Conservation (phyloP, 306 rosid species). For the Malus sylvestris region DNA sequence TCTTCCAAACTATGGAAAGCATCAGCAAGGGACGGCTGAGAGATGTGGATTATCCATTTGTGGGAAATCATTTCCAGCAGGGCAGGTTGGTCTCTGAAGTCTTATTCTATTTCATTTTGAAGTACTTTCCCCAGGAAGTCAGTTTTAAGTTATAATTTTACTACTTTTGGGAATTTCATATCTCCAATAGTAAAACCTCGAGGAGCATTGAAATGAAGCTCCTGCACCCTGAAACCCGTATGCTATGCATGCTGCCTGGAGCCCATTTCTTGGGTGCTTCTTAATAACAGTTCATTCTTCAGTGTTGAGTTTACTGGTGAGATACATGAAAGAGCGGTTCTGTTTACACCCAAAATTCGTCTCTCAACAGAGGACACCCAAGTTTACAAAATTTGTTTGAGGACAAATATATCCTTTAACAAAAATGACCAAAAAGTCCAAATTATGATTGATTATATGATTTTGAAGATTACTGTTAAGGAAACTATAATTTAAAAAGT, state of each 20-base stretch:
- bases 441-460: no score
- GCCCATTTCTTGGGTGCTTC: not conserved
- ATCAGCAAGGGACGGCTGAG: conserved; percentile 83
- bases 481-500: no score
- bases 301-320: not conserved
- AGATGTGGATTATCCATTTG: conserved; percentile 82
- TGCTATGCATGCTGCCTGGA: not conserved
- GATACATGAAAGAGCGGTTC: not conserved
- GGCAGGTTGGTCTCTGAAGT: conserved; percentile 64
- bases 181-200: not conserved
- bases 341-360: no score
- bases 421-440: no score
- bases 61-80: conserved; percentile 94
- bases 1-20: conserved; percentile 89
- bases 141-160: not conserved
- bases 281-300: not conserved
- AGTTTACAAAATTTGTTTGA: no score
- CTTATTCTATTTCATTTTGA: not conserved
- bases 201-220: not conserved
- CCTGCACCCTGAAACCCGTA: not conserved
- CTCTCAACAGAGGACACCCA: no score
- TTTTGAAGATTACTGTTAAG: no score
- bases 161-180: not conserved
- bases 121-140: not conserved
- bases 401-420: no score